These are phyloP conservation scores for Nannochloropsis gaditana DNA, from an alignment of 108 stramenopile genomes.

Conservation along the genomic window DNA sequence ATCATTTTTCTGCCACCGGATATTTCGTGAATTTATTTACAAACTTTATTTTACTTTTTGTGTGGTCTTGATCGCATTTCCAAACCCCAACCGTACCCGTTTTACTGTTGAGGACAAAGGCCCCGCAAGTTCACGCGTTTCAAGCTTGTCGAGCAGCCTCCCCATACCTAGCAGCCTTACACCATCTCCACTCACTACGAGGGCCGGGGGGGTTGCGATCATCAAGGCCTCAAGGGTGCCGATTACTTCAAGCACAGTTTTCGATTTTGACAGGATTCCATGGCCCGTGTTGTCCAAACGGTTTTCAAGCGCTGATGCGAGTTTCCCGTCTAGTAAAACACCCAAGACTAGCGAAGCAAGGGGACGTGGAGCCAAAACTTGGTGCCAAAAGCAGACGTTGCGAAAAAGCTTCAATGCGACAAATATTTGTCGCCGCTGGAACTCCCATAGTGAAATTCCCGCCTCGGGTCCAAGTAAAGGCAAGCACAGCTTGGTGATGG, in stretches of 20 bases:
- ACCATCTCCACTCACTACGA: background rate
- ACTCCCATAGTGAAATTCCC: background rate
- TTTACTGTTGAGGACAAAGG: background rate
- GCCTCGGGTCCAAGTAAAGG: background rate
- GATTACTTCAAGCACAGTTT: background rate
- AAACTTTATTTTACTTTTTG: no score
- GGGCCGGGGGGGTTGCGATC: background rate
- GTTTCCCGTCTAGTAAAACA: background rate
- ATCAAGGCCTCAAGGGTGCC: background rate
- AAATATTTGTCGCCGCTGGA: background rate
- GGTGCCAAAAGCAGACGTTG: background rate
- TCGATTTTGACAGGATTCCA: background rate
- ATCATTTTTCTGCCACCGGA: no score
- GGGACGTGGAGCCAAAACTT: background rate
- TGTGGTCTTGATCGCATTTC: no score
- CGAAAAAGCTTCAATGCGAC: background rate
- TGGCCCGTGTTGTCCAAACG: background rate
- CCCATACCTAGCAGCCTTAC: background rate
- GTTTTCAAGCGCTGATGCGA: background rate
- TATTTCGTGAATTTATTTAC: no score
- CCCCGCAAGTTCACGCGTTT: background rate
- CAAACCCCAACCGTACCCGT: background rate
- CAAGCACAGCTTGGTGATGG: background rate
- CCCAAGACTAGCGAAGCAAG: background rate
- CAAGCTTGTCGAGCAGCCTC: constrained; percentile 10